Conservation (phyloP, 2,329 filamentous ascomycete species). For the Aspergillus ibericus region DNA sequence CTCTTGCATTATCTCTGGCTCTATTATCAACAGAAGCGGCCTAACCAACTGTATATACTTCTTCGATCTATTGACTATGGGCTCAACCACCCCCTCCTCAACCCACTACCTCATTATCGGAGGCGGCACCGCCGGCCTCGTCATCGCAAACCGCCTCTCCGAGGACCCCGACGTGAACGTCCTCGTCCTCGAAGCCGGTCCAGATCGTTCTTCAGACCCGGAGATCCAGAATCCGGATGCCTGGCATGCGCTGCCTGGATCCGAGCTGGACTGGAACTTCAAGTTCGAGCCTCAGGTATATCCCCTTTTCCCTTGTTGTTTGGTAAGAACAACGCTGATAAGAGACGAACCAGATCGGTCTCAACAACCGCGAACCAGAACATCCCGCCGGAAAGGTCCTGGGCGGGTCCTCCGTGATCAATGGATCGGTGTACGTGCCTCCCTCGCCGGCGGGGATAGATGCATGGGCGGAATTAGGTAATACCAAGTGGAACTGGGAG, state of each 20-base stretch:
- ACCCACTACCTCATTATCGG: background rate
- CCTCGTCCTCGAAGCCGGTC: background rate
- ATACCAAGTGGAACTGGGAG: conserved; percentile 21
- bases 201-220: background rate
- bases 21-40: too few relatives aligned
- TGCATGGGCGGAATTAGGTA: conserved; percentile 30
- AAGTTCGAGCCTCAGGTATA: background rate
- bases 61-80: background rate
- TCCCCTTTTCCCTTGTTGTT: background rate
- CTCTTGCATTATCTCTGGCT: too few relatives aligned
- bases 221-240: background rate
- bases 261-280: conserved; percentile 2
- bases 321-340: too few relatives aligned
- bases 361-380: background rate
- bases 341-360: background rate
- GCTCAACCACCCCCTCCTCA: background rate
- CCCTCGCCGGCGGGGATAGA: conserved; percentile 43
- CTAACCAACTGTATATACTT: too few relatives aligned
- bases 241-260: background rate
- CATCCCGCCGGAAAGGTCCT: conserved; percentile 6
- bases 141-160: background rate
- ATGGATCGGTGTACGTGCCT: conserved; percentile 29
- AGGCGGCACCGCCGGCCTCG: conserved; percentile 7
- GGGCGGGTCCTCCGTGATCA: conserved; percentile 3
- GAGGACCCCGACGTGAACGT: background rate